Percentiles rank a stretch among this genome's conserved stretches.
These are phyloP conservation scores for Annulohypoxylon nitens DNA, from an alignment of 495 filamentous ascomycete species.

Conservation along the genomic window DNA sequence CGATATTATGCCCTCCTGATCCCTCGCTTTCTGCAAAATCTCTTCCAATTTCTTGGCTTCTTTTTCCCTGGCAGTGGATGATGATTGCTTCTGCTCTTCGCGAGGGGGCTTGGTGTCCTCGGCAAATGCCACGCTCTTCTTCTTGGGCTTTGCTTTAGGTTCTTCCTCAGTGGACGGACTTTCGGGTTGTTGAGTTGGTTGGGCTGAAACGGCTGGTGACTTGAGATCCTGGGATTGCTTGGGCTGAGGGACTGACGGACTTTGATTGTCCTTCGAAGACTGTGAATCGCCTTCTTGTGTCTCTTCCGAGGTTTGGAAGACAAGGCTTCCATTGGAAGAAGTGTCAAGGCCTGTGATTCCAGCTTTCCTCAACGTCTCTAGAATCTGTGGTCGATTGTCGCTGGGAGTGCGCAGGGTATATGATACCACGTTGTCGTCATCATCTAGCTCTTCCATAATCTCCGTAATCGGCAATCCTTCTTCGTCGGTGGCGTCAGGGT, in stretches of 20 bases:
- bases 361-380: constrained; percentile 77
- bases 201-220: not conserved
- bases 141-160: constrained; percentile 31
- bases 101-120: constrained; percentile 67
- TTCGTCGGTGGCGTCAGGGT: constrained; percentile 67
- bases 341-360: constrained; percentile 69
- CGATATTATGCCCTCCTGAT: constrained; percentile 58
- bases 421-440: constrained; percentile 86
- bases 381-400: constrained; percentile 69
- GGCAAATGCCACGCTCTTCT: constrained; percentile 63
- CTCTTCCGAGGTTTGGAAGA: constrained; percentile 29
- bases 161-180: constrained; percentile 9
- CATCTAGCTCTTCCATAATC: constrained; percentile 92
- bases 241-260: constrained; percentile 8
- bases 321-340: not conserved
- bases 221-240: constrained; percentile 1
- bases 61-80: constrained; percentile 47
- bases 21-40: constrained; percentile 62
- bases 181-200: constrained; percentile 5
- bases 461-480: constrained; percentile 82
- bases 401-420: constrained; percentile 71
- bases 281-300: not conserved
- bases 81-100: constrained; percentile 54
- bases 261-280: not conserved
- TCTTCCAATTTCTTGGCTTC: constrained; percentile 56